These are phyloP conservation scores for Pseudogymnoascus sp. DNA, from an alignment of 2,329 filamentous ascomycete genomes.

Conservation along the genomic window DNA sequence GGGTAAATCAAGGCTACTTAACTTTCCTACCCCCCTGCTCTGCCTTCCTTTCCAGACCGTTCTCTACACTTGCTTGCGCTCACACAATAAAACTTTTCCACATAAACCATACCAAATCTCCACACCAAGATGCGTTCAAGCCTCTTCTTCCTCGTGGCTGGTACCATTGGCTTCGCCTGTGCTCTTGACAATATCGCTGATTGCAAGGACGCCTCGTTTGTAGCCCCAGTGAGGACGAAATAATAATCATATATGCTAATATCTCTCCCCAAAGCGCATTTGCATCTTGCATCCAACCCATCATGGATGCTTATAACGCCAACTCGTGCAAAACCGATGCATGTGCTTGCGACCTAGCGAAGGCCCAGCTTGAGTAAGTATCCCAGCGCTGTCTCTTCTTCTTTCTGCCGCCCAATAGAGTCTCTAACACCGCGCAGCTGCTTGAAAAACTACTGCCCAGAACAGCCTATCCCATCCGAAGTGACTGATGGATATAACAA, in stretches of 20 bases:
- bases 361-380: background rate
- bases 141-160: background rate
- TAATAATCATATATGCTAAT: background rate
- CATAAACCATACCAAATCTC: background rate
- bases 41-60: background rate
- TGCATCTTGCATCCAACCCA: background rate
- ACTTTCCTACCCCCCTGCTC: background rate
- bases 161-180: background rate
- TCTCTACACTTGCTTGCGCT: background rate
- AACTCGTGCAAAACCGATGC: background rate
- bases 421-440: background rate
- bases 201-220: slow-evolving; percentile 2
- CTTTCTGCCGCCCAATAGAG: background rate
- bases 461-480: background rate
- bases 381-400: background rate
- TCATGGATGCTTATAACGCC: too few species aligned
- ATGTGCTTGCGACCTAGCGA: background rate
- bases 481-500: background rate
- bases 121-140: background rate
- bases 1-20: background rate
- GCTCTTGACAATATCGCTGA: background rate
- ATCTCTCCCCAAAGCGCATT: background rate
- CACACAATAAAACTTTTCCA: background rate
- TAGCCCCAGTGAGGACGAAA: background rate
- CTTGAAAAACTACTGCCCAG: background rate